phyloP scores from a whole-genome alignment of 768 basidiomycete species.

The Podaxis sp. region DNA sequence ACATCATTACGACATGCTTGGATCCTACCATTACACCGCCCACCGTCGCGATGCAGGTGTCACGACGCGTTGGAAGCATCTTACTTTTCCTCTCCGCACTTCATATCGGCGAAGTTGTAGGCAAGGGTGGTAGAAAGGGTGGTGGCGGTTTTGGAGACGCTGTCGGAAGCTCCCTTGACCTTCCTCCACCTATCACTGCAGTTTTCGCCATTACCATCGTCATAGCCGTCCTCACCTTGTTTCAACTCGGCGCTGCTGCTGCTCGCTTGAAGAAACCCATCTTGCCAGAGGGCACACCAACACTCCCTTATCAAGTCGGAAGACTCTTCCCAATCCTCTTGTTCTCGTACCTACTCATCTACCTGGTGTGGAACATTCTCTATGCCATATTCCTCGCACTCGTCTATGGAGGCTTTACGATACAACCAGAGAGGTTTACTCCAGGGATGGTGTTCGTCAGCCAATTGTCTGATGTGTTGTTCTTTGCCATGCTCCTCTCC shows the following conservation, averaged over 20 bases:
- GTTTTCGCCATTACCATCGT: conserved; percentile 5
- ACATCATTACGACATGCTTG: background rate
- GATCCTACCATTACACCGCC: background rate
- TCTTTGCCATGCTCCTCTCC: conserved; percentile 1
- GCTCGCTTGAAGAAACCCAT: background rate
- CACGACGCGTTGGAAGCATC: background rate
- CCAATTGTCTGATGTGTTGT: background rate
- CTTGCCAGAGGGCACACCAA: conserved; percentile 2
- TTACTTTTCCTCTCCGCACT: background rate
- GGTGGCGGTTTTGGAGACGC: background rate
- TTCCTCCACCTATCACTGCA: background rate
- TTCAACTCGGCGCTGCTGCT: background rate
- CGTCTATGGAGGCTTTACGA: background rate
- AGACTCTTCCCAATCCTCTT: conserved; percentile 9
- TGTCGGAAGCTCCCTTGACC: conserved; percentile 3
- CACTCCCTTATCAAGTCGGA: conserved; percentile 6
- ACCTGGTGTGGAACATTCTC: conserved; percentile 4
- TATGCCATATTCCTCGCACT: conserved; percentile 4
- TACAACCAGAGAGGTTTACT: background rate
- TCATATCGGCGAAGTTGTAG: background rate
- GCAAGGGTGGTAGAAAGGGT: background rate
- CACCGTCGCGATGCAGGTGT: background rate
- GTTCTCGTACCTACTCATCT: background rate
- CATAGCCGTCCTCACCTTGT: background rate
- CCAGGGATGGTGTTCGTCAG: background rate